Base-by-base conservation (phyloP, 1,284 basidiomycete species). In the Sanghuangporus weigelae region DNA sequence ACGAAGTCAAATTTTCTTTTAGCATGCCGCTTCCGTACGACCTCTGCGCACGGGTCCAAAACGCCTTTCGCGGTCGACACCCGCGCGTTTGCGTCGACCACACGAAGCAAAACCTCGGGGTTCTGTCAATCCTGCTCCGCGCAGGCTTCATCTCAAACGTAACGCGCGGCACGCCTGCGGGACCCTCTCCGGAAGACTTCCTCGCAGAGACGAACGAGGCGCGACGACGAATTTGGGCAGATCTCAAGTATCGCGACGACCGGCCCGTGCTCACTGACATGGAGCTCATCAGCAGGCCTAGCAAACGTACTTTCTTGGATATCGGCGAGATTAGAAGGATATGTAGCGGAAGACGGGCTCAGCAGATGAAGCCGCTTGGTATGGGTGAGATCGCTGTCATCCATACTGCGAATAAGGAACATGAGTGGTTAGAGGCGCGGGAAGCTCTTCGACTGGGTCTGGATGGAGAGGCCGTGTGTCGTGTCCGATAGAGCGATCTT, bases 331-430 rank as follows among this genome's bases (percentile, higher is more conserved):
- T 96, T 56, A 74, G 85, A 56, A 75, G 87, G 26, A 80, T 95
- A 60, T 92, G 92, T 67, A 86, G 85, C 23, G 93, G 88, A 21
- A 77, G 86, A 68, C 77, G 86, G 67, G 90, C 81, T 49, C 89
- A 86, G 76, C 87, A 79, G 2, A 78, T 93, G 35, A 85, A 85
- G 67, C 90, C 92, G 0, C 75, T 94, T 63, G 84, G 85, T 0
- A 83, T 96, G 80, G 93, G 94, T 23, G 95, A 96, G 76, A 86
- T 96, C 70, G 92, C 89, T 7, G 84, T 95, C 40, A 85, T 96
- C 36, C 82, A 79, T 71, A 93, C 90, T 55, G 82, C 80, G 69
- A 79, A 79, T 68, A 83, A 75, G 74, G 89, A 90, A 71, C 78
- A 90, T 63, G 85, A 89, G 66, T 85, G 82, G 87, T 64, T 89